Percentiles rank a stretch among this genome's conserved stretches.
Evolutionary conservation across 768 basidiomycete genomes (phyloP).

Genomic region (Auriscalpium vulgare): DNA sequence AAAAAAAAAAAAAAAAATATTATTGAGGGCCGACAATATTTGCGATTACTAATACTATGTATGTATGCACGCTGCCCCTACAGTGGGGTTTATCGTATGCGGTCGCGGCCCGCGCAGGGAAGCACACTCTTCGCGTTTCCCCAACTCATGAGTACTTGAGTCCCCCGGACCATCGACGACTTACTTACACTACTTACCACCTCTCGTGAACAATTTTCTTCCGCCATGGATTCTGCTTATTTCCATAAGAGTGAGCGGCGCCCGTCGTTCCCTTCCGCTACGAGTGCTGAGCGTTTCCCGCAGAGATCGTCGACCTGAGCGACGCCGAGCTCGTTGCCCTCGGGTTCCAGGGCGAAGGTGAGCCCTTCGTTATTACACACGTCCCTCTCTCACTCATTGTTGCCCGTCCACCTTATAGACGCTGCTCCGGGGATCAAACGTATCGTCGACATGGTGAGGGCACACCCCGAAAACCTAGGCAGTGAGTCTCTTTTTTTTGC

Average conservation of each 20-base stretch:
- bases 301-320: slow-evolving; percentile 21
- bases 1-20: too few species aligned
- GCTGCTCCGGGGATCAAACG: slow-evolving; percentile 9
- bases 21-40: too few species aligned
- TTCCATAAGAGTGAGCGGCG: slow-evolving; percentile 21
- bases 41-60: too few species aligned
- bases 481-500: slow-evolving; percentile 17
- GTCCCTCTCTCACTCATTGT: slow-evolving; percentile 13
- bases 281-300: slow-evolving; percentile 21
- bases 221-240: slow-evolving; percentile 16
- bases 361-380: slow-evolving; percentile 12
- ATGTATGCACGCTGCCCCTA: too few species aligned
- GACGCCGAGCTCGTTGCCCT: slow-evolving; percentile 10
- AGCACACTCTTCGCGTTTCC: too few species aligned
- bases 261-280: slow-evolving; percentile 20
- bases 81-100: too few species aligned
- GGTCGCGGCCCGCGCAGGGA: too few species aligned
- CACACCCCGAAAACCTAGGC: slow-evolving; percentile 15
- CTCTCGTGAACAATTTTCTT: slow-evolving; percentile 7
- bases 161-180: too few species aligned
- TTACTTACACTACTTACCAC: too few species aligned
- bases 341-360: slow-evolving; percentile 16
- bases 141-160: too few species aligned
- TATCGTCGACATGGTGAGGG: slow-evolving; percentile 18
- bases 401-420: slow-evolving; percentile 18